Conservation (phyloP, 805 yeast species). For the Kazachstania psychrophila region DNA sequence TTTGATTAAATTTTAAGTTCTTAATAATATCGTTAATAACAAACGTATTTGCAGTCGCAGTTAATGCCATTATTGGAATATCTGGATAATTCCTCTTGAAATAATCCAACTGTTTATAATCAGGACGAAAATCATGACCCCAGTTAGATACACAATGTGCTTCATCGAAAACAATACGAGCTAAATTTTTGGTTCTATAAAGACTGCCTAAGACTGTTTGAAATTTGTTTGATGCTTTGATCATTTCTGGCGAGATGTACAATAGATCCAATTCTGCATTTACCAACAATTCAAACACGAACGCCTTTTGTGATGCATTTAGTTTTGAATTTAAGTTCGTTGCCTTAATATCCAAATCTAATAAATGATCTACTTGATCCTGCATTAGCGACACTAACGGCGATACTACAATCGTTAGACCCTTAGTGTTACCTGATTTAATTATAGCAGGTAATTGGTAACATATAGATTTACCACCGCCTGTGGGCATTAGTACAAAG, state of each 20-base stretch:
- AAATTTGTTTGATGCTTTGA: slow-evolving; percentile 62
- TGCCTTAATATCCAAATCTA: slow-evolving; percentile 60
- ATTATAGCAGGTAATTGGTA: slow-evolving; percentile 91
- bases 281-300: slow-evolving; percentile 51
- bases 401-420: slow-evolving; percentile 85
- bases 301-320: slow-evolving; percentile 49
- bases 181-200: slow-evolving; percentile 47
- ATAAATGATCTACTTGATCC: slow-evolving; percentile 83
- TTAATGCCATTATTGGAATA: slow-evolving; percentile 88
- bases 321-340: slow-evolving; percentile 83
- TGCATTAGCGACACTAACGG: slow-evolving; percentile 96
- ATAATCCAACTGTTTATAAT: slow-evolving; percentile 69
- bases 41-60: slow-evolving; percentile 92
- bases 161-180: slow-evolving; percentile 88
- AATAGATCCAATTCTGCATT: slow-evolving; percentile 65
- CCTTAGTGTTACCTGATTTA: slow-evolving; percentile 60
- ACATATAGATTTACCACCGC: slow-evolving; percentile 95
- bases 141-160: slow-evolving; percentile 98
- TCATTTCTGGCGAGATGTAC: slow-evolving; percentile 92
- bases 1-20: slow-evolving; percentile 47
- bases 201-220: slow-evolving; percentile 52
- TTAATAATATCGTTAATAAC: slow-evolving; percentile 80
- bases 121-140: slow-evolving; percentile 99
- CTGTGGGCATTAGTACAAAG: slow-evolving; percentile 96
- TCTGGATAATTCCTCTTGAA: slow-evolving; percentile 68